A percentile compares a stretch with the other conserved stretches of the same genome.
These are phyloP conservation scores for Amanita phalloides DNA, from an alignment of 768 basidiomycete genomes.

Conservation along the genomic window DNA sequence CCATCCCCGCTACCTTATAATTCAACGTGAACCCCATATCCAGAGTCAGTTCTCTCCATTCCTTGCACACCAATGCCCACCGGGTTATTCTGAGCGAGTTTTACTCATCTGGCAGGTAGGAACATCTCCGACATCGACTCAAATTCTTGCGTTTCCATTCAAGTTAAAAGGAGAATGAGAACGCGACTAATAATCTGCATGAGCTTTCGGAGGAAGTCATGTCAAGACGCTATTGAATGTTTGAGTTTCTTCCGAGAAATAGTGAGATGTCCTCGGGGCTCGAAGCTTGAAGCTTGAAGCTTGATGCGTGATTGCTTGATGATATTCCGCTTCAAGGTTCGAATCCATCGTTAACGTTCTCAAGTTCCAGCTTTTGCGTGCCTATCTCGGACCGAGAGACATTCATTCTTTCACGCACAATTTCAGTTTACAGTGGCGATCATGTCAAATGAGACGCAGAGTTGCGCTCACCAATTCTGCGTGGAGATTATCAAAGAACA, in stretches of 20 bases:
- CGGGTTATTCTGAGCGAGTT: no score
- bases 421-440: not conserved
- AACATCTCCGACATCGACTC: no score
- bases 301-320: no score
- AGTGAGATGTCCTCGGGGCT: slow-evolving; percentile 32
- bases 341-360: not conserved
- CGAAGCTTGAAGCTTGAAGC: slow-evolving; percentile 17
- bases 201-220: slow-evolving; percentile 46
- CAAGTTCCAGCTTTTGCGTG: not conserved
- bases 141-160: no score
- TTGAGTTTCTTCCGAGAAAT: slow-evolving; percentile 42
- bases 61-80: no score
- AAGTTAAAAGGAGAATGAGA: no score
- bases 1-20: no score
- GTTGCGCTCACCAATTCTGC: not conserved
- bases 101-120: no score
- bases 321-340: not conserved
- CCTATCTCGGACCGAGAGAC: no score
- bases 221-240: slow-evolving; percentile 29
- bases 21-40: no score
- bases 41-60: no score
- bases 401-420: no score
- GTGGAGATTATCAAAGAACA: not conserved
- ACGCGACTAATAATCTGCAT: slow-evolving; percentile 13
- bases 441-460: not conserved